Percentiles rank a stretch among this genome's conserved stretches.
Conservation (phyloP, 495 filamentous ascomycete genomes). For the Aspergillus heteromorphus region DNA sequence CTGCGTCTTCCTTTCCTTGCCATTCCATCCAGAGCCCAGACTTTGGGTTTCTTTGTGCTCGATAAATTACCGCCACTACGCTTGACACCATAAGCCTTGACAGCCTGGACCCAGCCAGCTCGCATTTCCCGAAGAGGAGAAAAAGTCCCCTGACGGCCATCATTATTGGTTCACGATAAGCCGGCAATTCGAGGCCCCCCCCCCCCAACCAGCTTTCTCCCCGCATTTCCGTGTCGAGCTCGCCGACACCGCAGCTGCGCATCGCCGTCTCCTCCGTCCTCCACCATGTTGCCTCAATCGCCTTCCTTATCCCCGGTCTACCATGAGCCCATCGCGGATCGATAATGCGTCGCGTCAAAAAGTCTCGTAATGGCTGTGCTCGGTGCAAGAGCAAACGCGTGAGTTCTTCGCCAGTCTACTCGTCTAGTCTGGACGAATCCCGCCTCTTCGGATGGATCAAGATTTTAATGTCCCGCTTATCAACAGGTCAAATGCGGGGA, state of each 20-base stretch:
- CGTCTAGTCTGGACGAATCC: background rate
- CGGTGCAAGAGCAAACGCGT: conserved; percentile 51
- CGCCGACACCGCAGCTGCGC: background rate
- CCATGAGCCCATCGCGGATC: background rate
- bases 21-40: background rate
- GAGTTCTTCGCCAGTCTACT: conserved; percentile 11
- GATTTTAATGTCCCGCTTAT: background rate
- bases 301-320: background rate
- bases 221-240: background rate
- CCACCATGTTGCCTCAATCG: background rate
- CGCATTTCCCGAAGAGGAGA: conserved; percentile 2
- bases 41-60: background rate
- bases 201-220: background rate
- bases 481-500: conserved; percentile 54
- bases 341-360: conserved; percentile 43
- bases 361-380: conserved; percentile 42
- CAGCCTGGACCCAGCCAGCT: background rate
- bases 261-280: background rate
- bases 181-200: too few relatives aligned
- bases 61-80: too few relatives aligned
- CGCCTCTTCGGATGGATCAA: background rate
- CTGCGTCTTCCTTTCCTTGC: background rate
- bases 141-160: background rate
- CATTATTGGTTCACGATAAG: background rate
- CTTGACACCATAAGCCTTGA: too few relatives aligned